phyloP scores from a whole-genome alignment of 306 rosid species.

The Fagus crenata region DNA sequence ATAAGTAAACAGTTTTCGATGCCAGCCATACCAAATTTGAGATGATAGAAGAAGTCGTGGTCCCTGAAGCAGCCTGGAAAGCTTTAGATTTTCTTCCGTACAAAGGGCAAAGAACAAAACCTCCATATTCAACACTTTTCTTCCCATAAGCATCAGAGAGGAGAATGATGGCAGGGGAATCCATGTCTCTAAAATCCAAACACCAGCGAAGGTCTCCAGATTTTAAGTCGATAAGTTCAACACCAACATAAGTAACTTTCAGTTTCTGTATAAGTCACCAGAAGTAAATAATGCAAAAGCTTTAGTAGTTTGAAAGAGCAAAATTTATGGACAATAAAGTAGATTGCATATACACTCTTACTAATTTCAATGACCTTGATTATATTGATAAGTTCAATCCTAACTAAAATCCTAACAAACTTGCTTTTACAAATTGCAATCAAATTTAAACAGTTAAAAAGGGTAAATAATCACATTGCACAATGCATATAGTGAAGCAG shows the following conservation, averaged over 20 bases:
- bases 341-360: not conserved
- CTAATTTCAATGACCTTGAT: not conserved
- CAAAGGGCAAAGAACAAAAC: slow-evolving; percentile 89
- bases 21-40: slow-evolving; percentile 70
- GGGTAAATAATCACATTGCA: slow-evolving; percentile 12
- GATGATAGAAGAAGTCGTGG: slow-evolving; percentile 71
- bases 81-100: slow-evolving; percentile 97
- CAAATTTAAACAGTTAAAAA: not conserved
- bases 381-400: not conserved
- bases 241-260: slow-evolving; percentile 82
- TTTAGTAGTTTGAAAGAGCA: slow-evolving; percentile 7
- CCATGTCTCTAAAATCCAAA: slow-evolving; percentile 99
- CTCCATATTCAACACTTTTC: slow-evolving; percentile 69
- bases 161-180: slow-evolving; percentile 73
- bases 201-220: slow-evolving; percentile 99
- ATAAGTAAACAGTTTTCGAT: slow-evolving; percentile 9
- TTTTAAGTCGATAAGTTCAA: slow-evolving; percentile 71
- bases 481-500: slow-evolving; percentile 8
- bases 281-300: slow-evolving; percentile 27
- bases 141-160: slow-evolving; percentile 78
- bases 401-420: not conserved
- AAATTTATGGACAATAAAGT: not conserved
- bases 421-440: not conserved
- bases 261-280: slow-evolving; percentile 66
- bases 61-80: slow-evolving; percentile 91